Evolutionary conservation across 163 green algal species (phyloP).

Genomic region (Chlorella variabilis): DNA sequence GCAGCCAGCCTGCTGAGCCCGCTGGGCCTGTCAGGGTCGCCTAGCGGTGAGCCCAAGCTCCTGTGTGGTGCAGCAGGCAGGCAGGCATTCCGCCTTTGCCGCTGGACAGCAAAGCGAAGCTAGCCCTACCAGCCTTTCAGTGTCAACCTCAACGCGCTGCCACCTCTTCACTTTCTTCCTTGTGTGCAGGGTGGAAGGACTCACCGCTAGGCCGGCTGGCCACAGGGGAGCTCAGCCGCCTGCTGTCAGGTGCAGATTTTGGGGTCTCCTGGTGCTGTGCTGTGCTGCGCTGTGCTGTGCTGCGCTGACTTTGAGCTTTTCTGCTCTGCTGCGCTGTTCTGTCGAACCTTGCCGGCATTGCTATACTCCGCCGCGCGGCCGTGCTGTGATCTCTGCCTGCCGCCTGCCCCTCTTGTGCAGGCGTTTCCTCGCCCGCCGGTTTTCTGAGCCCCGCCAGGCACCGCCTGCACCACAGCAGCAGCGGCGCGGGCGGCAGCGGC

Average conservation of each 20-base stretch:
- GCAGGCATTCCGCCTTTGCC: too few relatives aligned
- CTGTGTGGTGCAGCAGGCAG: background rate
- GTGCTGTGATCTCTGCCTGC: background rate
- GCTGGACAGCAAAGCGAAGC: too few relatives aligned
- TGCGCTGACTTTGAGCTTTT: too few relatives aligned
- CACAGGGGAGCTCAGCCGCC: background rate
- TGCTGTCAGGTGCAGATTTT: background rate
- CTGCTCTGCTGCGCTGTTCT: too few relatives aligned
- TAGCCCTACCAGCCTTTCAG: too few relatives aligned
- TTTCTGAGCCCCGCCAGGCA: background rate
- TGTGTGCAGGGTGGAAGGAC: conserved; percentile 1
- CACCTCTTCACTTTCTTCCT: background rate
- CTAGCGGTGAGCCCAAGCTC: background rate
- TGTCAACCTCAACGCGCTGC: too few relatives aligned
- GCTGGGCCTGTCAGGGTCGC: conserved; percentile 25
- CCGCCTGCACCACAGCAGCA: background rate
- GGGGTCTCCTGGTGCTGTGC: too few relatives aligned
- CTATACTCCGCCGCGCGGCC: too few relatives aligned
- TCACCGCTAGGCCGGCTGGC: background rate
- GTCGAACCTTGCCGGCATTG: too few relatives aligned
- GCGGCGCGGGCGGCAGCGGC: background rate
- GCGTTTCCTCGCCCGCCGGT: background rate
- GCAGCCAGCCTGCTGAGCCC: conserved; percentile 39
- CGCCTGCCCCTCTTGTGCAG: background rate
- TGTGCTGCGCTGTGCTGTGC: too few relatives aligned